phyloP scores from a whole-genome alignment of 2,329 filamentous ascomycete species.

The Corinectria fuckeliana region DNA sequence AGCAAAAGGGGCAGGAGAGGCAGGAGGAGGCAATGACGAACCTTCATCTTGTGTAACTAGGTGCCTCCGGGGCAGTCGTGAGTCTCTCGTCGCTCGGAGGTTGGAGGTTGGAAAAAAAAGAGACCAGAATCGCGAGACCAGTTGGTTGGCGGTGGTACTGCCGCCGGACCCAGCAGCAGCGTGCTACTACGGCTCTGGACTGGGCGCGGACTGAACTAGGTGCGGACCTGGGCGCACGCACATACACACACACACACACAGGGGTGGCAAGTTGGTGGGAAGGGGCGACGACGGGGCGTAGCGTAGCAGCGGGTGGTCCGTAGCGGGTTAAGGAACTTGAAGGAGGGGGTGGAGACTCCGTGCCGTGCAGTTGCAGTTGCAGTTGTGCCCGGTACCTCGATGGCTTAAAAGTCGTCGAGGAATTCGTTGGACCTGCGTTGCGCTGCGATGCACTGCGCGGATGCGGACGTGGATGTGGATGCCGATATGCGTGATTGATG shows the following conservation, averaged over 20 bases:
- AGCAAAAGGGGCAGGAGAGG: neutral
- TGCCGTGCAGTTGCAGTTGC: no score
- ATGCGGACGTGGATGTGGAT: no score
- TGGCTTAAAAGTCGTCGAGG: slow-evolving; percentile 3
- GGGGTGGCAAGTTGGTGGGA: slow-evolving; percentile 14
- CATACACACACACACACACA: slow-evolving; percentile 8
- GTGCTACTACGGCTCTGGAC: slow-evolving; percentile 29
- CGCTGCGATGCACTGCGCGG: no score
- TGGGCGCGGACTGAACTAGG: slow-evolving; percentile 10
- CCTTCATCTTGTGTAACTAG: slow-evolving; percentile 47
- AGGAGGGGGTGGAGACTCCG: slow-evolving; percentile 20
- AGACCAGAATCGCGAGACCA: slow-evolving; percentile 30
- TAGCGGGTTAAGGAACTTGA: slow-evolving; percentile 5
- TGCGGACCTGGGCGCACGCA: slow-evolving; percentile 12
- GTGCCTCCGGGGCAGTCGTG: slow-evolving; percentile 39
- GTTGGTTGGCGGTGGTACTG: slow-evolving; percentile 29
- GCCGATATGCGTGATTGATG: slow-evolving; percentile 6
- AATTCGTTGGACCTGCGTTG: slow-evolving; percentile 1
- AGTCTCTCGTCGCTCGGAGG: slow-evolving; percentile 31
- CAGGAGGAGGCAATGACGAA: slow-evolving; percentile 37
- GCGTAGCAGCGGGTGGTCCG: slow-evolving; percentile 7
- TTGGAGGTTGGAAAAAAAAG: slow-evolving; percentile 31
- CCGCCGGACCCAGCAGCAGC: slow-evolving; percentile 20
- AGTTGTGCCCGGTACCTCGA: neutral
- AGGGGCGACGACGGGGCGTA: slow-evolving; percentile 17